phyloP scores from a whole-genome alignment of 1,139 yeast species.

The Taiozyma sp. region DNA sequence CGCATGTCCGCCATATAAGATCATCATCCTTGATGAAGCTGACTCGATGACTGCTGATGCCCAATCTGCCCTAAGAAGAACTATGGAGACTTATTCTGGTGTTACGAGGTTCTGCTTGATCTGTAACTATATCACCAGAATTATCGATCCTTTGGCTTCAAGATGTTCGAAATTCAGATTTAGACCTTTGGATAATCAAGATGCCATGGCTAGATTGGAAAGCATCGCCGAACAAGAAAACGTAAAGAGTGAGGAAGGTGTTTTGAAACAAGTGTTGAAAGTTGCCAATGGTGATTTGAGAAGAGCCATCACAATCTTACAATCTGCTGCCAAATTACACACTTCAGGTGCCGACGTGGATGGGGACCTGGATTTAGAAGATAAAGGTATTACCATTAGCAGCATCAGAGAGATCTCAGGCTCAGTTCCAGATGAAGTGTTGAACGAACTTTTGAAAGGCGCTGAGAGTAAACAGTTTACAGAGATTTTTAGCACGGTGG shows the following conservation, averaged over 20 bases:
- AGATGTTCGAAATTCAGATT: conserved; percentile 95
- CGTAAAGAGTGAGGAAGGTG: conserved; percentile 44
- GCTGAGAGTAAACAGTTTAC: conserved; percentile 36
- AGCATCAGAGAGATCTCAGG: conserved; percentile 81
- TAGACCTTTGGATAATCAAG: conserved; percentile 64
- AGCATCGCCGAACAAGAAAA: conserved; percentile 49
- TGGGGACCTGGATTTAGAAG: conserved; percentile 31
- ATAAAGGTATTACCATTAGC: conserved; percentile 34
- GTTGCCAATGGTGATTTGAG: conserved; percentile 88
- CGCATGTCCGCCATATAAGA: conserved; percentile 95
- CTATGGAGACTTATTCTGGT: conserved; percentile 91
- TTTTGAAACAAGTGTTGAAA: conserved; percentile 55
- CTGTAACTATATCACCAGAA: conserved; percentile 93
- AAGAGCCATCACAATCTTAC: conserved; percentile 86
- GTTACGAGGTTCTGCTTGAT: conserved; percentile 91
- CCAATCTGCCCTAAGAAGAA: conserved; percentile 89
- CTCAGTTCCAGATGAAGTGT: conserved; percentile 56
- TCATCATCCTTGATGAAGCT: conserved; percentile 85
- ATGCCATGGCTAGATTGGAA: conserved; percentile 64
- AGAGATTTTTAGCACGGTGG: conserved; percentile 43
- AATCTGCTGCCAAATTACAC: conserved; percentile 73
- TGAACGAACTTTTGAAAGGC: conserved; percentile 38
- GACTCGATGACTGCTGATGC: conserved; percentile 99
- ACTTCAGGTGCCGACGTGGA: conserved; percentile 27
- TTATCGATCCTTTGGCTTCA: conserved; percentile 93